These are phyloP conservation scores for Eragrostis nindensis DNA, from an alignment of 176 grass and related monocot genomes.

Conservation along the genomic window DNA sequence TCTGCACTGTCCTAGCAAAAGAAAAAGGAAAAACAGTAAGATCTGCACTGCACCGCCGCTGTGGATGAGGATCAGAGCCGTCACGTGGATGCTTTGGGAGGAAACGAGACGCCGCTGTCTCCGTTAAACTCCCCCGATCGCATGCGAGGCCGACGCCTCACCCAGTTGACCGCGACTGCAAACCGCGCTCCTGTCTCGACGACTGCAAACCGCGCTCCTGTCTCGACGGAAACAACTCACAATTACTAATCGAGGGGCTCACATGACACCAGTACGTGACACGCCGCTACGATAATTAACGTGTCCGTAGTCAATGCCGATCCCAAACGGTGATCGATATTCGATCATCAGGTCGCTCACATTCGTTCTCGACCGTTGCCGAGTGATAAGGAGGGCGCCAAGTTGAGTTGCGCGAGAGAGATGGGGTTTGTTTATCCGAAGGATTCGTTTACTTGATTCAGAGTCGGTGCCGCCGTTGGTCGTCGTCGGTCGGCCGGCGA, in stretches of 20 bases:
- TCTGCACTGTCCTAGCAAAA: too few relatives aligned
- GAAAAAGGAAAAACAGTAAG: too few relatives aligned
- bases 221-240: not conserved
- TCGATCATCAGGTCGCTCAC: not conserved
- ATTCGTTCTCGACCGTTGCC: not conserved
- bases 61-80: not conserved
- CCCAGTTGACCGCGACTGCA: conserved; percentile 21
- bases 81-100: conserved; percentile 11
- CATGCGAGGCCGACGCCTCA: conserved; percentile 17
- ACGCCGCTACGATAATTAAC: not conserved
- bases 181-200: too few relatives aligned
- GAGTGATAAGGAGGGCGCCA: not conserved
- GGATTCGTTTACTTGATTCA: not conserved
- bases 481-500: not conserved
- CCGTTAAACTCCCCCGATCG: conserved; percentile 11
- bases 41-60: not conserved
- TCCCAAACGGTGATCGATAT: not conserved
- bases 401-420: not conserved
- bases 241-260: not conserved
- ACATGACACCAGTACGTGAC: not conserved
- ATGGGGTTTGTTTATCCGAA: not conserved
- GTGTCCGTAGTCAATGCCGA: not conserved
- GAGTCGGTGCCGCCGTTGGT: not conserved
- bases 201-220: conserved; percentile 21
- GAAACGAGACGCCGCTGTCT: conserved; percentile 16